Evolutionary conservation across 176 grass and related monocot species (phyloP), one percentile per base, ranked within the genome.

Genomic region (Triticum turgidum): DNA sequence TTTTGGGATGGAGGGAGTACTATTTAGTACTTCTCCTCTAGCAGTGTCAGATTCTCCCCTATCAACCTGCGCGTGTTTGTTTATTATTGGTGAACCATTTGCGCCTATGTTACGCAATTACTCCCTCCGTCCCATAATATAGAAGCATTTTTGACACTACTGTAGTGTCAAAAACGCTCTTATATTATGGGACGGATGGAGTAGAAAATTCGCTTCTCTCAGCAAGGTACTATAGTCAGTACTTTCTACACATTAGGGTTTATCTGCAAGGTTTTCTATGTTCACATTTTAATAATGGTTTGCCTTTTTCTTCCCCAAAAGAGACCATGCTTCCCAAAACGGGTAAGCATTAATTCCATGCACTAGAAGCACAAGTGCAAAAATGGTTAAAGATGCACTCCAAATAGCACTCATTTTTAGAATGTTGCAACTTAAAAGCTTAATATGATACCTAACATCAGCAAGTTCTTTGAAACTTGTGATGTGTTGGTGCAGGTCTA

Each of bases 391-490:
- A 65, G 86, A 6, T 65, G 33, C 68, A 81, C 8, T 34, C 18
- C 35, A 58, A 37, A 54, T 24, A 15, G 4, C 22, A 78, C 1
- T 65, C 21, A 13, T 56, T 68, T 25, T 80, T 69, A 69, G 25
- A 54, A 71, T 69, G 27, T 78, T 51, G 5, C 22, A 6, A 29
- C 64, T 66, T 82, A 69, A 34, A 32, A 61, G 63, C 30, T 73
- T 87, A 47, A 35, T 11, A 58, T 20, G 71, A 58, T 69, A 12
- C 24, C 18, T 83, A 73, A 79, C 83, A 71, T 78, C 35, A 77
- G 47, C 25, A 61, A 47, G 70, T 27, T 71, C 27, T 3, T 35
- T 29, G 62, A 30, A 27, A 62, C 29, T 35, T 17, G 18, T 61
- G 47, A 62, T 65, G 51, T 76, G 69, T 70, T 35, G 77, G 62